Evolutionary conservation across 495 filamentous ascomycete genomes (phyloP).

Genomic region (Penicillium fimorum): DNA sequence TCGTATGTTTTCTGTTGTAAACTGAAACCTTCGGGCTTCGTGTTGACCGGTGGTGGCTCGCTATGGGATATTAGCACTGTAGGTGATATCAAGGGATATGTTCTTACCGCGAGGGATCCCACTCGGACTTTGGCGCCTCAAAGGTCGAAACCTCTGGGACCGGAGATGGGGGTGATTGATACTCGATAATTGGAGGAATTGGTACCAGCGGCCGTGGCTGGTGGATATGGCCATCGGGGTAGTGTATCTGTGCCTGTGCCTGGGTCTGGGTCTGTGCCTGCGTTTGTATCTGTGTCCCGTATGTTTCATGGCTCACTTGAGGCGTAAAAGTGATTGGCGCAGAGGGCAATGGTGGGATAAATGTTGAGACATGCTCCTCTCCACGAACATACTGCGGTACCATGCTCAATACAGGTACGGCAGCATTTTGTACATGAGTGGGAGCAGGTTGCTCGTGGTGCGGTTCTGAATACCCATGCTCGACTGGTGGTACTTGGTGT

Average conservation of each 20-base stretch:
- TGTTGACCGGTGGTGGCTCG: slow-evolving; percentile 68
- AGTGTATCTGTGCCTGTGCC: slow-evolving; percentile 12
- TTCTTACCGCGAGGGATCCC: slow-evolving; percentile 65
- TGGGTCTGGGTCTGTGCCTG: slow-evolving; percentile 6
- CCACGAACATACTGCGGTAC: slow-evolving; percentile 49
- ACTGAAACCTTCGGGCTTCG: slow-evolving; percentile 74
- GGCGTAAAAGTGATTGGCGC: slow-evolving; percentile 13
- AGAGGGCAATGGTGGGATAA: slow-evolving; percentile 24
- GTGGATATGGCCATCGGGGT: slow-evolving; percentile 15
- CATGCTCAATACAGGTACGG: slow-evolving; percentile 31
- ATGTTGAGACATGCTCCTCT: slow-evolving; percentile 42
- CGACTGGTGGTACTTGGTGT: background rate
- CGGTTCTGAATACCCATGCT: background rate
- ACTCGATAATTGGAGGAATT: slow-evolving; percentile 26
- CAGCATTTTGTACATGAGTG: background rate
- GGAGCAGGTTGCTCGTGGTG: background rate
- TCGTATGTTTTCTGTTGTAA: slow-evolving; percentile 69
- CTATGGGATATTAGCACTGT: slow-evolving; percentile 44
- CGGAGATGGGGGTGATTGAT: slow-evolving; percentile 37
- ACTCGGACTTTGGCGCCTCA: slow-evolving; percentile 56
- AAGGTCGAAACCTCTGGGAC: slow-evolving; percentile 39
- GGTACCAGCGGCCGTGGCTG: slow-evolving; percentile 41
- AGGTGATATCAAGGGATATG: background rate
- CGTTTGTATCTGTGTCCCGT: slow-evolving; percentile 5
- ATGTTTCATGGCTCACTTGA: slow-evolving; percentile 10